Evolutionary conservation across 1,284 basidiomycete genomes (phyloP), one percentile per base, ranked within the genome.

Genomic region (Cryptococcus wingfieldii): DNA sequence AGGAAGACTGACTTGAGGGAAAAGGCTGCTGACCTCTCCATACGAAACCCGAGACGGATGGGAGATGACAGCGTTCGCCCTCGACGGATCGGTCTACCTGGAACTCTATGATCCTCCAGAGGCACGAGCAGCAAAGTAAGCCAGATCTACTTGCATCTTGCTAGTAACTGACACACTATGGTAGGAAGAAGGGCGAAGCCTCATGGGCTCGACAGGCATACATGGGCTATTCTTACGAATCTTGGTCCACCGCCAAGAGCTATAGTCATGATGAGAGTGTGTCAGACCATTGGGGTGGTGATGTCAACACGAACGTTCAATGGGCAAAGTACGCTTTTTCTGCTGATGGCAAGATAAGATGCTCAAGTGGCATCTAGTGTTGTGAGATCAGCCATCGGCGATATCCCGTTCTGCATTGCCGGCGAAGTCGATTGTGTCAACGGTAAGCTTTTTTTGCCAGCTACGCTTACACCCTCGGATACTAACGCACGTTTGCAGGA

Each of bases 391-490:
- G 90, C 90, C 58, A 82, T 97, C 5, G 90, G 87, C 0, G 81
- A 85, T 51, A 83, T 83, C 38, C 83, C 91, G n/a, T 79, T 96
- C 47, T 80, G 95, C 52, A 84, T 97, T 37, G 94, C 93, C 0
- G 95, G 95, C 13, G 94, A 98, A 76, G 94, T 97, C 1, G 94
- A 98, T 73, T 97, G 94, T 67, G 86, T 95, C 16, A 79, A 84
- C 69, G 87, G 89, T 89, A 57, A 59, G 81, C 66, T 5, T 18
- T 2, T 2, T 10, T 18, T 5, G 5, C 43, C 13, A 12, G 31
- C 10, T 23, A 23, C 23, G 3, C 1, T 23, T 23, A 12, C 16
- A n/a, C 41, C 16, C 18, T 46, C 16, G 16, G 16, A 42, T 13
- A 6, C 51, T 6, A 19, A 45, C 18, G 19, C 9, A 10, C 16